Percentiles rank a stretch among this genome's conserved stretches.
These are phyloP conservation scores for Mycosphaerella sp. DNA, from an alignment of 2,329 filamentous ascomycete species.

Conservation along the genomic window DNA sequence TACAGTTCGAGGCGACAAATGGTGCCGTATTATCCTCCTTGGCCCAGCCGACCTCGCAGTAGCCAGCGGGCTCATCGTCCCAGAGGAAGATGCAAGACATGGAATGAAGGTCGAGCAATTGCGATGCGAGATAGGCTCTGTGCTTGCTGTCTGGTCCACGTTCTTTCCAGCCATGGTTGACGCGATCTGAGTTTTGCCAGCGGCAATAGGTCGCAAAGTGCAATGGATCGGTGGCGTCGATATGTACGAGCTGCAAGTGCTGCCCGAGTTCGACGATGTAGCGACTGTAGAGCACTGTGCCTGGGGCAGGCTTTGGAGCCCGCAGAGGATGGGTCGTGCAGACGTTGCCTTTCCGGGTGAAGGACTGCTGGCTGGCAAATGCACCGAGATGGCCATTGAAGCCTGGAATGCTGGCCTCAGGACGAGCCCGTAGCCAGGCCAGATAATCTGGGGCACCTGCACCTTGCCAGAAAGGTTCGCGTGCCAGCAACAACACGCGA, in stretches of 20 bases:
- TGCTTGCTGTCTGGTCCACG: constrained; percentile 8
- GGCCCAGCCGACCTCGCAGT: constrained; percentile 1
- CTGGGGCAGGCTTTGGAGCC: neutral
- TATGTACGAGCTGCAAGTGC: neutral
- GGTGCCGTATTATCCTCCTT: neutral
- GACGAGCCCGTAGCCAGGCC: neutral
- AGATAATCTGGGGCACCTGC: neutral
- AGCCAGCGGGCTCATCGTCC: constrained; percentile 7
- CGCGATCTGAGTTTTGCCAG: constrained; percentile 9
- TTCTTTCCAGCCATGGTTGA: constrained; percentile 10
- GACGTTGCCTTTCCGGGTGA: neutral
- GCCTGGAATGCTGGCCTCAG: neutral
- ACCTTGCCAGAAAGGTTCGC: neutral
- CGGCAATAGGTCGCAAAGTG: constrained; percentile 2
- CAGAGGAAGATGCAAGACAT: constrained; percentile 11
- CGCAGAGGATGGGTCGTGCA: neutral
- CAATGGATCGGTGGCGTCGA: neutral
- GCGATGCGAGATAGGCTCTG: constrained; percentile 5
- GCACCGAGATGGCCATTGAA: neutral
- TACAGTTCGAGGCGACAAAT: neutral
- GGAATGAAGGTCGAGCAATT: constrained; percentile 1
- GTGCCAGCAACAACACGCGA: neutral
- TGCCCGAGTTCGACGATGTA: neutral
- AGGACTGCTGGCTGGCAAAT: neutral
- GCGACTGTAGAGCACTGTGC: neutral